Percentiles rank a stretch among this genome's conserved stretches.
Conservation (phyloP, 495 filamentous ascomycete genomes). For the Filosporella fistucella region DNA sequence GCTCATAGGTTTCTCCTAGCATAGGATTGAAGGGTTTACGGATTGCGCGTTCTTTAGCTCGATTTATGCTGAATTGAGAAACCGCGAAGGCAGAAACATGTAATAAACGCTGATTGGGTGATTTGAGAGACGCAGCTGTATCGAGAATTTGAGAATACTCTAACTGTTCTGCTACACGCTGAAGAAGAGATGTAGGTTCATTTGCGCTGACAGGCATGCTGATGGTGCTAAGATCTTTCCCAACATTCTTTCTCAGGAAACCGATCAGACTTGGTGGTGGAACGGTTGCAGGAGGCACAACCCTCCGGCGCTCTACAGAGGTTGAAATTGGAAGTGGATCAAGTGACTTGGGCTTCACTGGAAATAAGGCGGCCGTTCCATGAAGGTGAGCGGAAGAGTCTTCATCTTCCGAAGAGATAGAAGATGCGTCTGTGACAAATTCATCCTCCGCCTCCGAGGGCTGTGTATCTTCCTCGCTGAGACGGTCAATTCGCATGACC, state of each 20-base stretch:
- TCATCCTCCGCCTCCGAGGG: constrained; percentile 52
- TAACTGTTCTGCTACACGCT: constrained; percentile 80
- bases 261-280: constrained; percentile 85
- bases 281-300: constrained; percentile 66
- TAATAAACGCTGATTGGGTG: constrained; percentile 65
- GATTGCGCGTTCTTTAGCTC: constrained; percentile 84
- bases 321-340: constrained; percentile 69
- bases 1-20: constrained; percentile 92
- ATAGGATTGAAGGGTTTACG: constrained; percentile 98
- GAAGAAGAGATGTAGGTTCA: constrained; percentile 83
- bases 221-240: constrained; percentile 93
- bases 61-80: constrained; percentile 70
- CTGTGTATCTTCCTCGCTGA: constrained; percentile 54
- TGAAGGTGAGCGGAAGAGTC: constrained; percentile 34
- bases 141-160: constrained; percentile 88
- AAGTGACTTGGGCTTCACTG: constrained; percentile 67
- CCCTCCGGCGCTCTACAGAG: constrained; percentile 59
- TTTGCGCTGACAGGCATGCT: constrained; percentile 97
- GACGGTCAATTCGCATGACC: constrained; percentile 67
- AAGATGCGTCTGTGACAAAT: constrained; percentile 52
- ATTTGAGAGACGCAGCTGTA: constrained; percentile 54
- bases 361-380: constrained; percentile 56
- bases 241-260: constrained; percentile 94
- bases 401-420: constrained; percentile 55
- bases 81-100: constrained; percentile 89